Percentiles rank a stretch among this genome's conserved stretches.
Conservation (phyloP, 1,284 basidiomycete genomes). For the Hypsizygus ulmarius region DNA sequence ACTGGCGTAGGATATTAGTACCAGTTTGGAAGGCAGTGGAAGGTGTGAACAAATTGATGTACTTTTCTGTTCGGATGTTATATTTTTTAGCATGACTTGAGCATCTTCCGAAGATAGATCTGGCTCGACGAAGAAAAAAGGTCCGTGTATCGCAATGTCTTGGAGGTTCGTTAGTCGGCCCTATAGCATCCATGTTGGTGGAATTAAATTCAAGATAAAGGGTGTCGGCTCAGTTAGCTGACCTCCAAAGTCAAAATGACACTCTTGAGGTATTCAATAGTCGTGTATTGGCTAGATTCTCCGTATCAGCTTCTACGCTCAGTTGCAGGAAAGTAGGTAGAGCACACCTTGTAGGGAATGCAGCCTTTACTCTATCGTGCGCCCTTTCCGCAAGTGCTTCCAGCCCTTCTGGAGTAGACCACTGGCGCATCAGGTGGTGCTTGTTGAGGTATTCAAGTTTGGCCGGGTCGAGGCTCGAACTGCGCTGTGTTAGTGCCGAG, state of each 20-base stretch:
- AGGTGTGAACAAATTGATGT: slow-evolving; percentile 19
- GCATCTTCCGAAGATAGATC: slow-evolving; percentile 56
- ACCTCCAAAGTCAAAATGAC: slow-evolving; percentile 60
- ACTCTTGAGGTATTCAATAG: slow-evolving; percentile 52
- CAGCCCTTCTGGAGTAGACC: slow-evolving; percentile 44
- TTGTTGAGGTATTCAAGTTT: slow-evolving; percentile 81
- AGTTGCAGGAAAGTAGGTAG: neutral
- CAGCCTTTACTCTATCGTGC: slow-evolving; percentile 45
- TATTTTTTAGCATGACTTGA: slow-evolving; percentile 46
- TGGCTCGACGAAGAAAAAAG: slow-evolving; percentile 77
- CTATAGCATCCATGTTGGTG: slow-evolving; percentile 32
- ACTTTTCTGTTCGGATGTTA: slow-evolving; percentile 46
- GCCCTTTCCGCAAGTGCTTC: slow-evolving; percentile 47
- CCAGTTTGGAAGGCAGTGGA: neutral
- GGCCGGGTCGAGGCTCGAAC: slow-evolving; percentile 65
- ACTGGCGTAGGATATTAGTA: slow-evolving; percentile 7
- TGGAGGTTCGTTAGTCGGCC: slow-evolving; percentile 67
- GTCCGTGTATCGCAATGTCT: slow-evolving; percentile 64
- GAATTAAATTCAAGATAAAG: neutral
- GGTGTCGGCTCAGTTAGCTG: slow-evolving; percentile 6
- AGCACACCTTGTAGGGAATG: slow-evolving; percentile 38
- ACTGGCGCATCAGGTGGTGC: slow-evolving; percentile 59
- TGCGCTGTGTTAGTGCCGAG: slow-evolving; percentile 68
- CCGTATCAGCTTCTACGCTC: neutral
- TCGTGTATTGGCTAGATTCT: slow-evolving; percentile 43